Conservation (phyloP, 495 filamentous ascomycete genomes). For the Rostrohypoxylon terebratum region DNA sequence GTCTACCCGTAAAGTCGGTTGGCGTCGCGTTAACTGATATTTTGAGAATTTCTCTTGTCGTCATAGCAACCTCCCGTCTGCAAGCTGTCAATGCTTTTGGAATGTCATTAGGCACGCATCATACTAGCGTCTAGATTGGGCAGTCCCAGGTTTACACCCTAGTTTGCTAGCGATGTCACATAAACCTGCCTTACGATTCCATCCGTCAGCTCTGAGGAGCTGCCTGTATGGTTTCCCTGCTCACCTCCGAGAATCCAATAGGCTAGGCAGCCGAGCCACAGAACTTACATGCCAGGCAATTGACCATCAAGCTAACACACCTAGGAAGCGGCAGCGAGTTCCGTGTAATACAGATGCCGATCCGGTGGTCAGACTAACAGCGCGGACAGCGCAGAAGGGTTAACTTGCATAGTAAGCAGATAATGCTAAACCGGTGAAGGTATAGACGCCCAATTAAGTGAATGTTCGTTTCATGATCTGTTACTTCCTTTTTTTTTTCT, state of each 20-base stretch:
- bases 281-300: slow-evolving; percentile 24
- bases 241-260: not conserved
- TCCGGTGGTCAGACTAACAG: slow-evolving; percentile 39
- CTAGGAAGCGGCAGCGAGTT: slow-evolving; percentile 26
- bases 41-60: not conserved
- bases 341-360: slow-evolving; percentile 39
- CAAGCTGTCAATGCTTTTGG: slow-evolving; percentile 1
- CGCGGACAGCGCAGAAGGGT: slow-evolving; percentile 14
- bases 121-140: slow-evolving; percentile 15
- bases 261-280: slow-evolving; percentile 9
- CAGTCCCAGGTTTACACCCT: not conserved
- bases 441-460: not conserved
- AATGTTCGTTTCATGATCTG: slow-evolving; percentile 19
- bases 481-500: slow-evolving; percentile 15
- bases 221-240: not conserved
- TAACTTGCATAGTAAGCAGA: slow-evolving; percentile 12
- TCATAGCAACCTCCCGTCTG: not conserved
- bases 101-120: slow-evolving; percentile 5
- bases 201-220: slow-evolving; percentile 6
- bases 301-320: slow-evolving; percentile 27
- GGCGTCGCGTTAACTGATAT: not conserved
- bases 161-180: slow-evolving; percentile 20
- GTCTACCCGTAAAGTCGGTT: not conserved
- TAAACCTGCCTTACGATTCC: slow-evolving; percentile 11
- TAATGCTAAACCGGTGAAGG: slow-evolving; percentile 26